Evolutionary conservation across 1,139 yeast genomes (phyloP).

Genomic region (Suhomyces wounanorum): DNA sequence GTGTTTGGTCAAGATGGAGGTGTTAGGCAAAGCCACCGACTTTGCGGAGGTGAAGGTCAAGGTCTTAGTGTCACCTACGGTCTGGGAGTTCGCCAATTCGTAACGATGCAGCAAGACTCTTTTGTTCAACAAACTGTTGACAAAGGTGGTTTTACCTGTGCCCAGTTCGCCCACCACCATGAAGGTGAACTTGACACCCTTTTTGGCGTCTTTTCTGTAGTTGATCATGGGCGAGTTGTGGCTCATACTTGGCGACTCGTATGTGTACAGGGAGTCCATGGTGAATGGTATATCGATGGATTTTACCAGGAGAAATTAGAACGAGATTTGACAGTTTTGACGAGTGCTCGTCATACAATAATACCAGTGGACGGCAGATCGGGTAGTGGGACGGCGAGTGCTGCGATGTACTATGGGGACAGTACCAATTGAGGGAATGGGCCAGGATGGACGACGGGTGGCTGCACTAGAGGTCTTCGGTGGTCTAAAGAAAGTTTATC

Average conservation of each 20-base stretch:
- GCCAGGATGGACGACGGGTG: background rate
- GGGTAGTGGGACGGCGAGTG: background rate
- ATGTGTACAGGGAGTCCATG: conserved; percentile 32
- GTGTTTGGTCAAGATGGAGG: conserved; percentile 43
- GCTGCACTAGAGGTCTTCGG: background rate
- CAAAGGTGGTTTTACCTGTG: conserved; percentile 30
- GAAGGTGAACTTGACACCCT: conserved; percentile 71
- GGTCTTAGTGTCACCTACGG: conserved; percentile 46
- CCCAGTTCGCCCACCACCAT: conserved; percentile 34
- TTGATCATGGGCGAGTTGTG: conserved; percentile 49
- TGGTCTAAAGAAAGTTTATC: background rate
- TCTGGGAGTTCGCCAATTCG: conserved; percentile 26
- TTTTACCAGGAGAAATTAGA: background rate
- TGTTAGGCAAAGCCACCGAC: conserved; percentile 53
- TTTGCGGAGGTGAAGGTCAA: conserved; percentile 50
- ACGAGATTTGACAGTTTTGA: background rate
- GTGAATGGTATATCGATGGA: conserved; percentile 1
- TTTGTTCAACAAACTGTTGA: conserved; percentile 60
- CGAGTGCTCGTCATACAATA: conserved; percentile 7
- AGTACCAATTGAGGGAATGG: background rate
- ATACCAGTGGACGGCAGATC: background rate
- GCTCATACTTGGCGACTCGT: conserved; percentile 38
- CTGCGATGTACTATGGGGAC: background rate
- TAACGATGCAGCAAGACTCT: conserved; percentile 62
- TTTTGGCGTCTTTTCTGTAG: conserved; percentile 71